Conservation (phyloP, 345 rosid species). For the Excoecaria cochinchinensis region DNA sequence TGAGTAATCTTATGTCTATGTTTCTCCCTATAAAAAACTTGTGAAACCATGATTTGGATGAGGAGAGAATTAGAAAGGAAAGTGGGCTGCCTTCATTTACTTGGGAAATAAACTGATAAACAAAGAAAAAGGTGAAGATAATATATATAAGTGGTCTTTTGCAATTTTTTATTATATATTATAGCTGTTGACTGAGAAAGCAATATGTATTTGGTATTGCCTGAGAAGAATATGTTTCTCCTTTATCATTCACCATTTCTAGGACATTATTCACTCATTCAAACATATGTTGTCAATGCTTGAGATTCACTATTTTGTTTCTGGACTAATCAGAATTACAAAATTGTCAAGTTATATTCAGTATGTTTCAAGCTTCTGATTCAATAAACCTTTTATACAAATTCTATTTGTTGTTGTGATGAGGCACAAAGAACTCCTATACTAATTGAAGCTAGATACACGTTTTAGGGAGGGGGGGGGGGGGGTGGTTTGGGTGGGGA, state of each 20-base stretch:
- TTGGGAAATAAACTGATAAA: neutral
- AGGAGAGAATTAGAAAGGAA: neutral
- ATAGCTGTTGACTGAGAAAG: neutral
- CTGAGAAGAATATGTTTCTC: neutral
- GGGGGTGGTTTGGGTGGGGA: neutral
- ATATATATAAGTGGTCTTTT: neutral
- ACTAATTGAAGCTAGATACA: neutral
- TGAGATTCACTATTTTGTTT: neutral
- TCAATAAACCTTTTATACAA: neutral
- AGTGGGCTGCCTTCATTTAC: neutral
- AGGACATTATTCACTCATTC: neutral
- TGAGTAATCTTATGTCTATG: neutral
- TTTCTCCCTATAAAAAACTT: slow-evolving; percentile 5
- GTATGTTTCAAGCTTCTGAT: neutral
- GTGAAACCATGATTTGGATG: neutral
- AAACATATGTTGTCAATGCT: neutral
- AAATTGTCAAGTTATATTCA: neutral
- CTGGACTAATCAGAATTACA: neutral
- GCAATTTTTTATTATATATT: neutral
- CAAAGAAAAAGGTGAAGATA: neutral
- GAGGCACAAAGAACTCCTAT: neutral
- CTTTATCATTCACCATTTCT: neutral
- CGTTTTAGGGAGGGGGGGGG: neutral
- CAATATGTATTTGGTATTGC: neutral
- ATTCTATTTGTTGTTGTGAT: neutral